Evolutionary conservation across 83 land plant species (phyloP).

Genomic region (Picea engelmannii): DNA sequence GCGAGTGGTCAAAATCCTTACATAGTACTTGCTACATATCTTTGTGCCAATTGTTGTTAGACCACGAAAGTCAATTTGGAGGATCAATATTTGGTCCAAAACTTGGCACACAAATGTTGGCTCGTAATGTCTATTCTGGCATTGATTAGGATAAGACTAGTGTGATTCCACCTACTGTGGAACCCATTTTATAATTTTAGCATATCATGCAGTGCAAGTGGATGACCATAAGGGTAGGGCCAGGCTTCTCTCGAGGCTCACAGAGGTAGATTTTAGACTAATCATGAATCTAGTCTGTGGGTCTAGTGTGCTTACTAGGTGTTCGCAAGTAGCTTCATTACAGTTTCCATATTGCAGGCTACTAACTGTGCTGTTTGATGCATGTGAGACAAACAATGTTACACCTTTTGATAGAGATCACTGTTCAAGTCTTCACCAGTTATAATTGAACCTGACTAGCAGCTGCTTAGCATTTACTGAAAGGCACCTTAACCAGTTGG

Average conservation of each 20-base stretch:
- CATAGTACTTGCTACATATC: too few relatives aligned
- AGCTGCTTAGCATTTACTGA: neutral
- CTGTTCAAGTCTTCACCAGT: constrained; percentile 1
- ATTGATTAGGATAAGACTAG: too few relatives aligned
- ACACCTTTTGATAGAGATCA: constrained; percentile 2
- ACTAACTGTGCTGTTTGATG: too few relatives aligned
- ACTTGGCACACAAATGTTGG: too few relatives aligned
- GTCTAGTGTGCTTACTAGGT: neutral
- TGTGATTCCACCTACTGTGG: neutral
- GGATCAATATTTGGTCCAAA: neutral
- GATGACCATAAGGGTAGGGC: neutral
- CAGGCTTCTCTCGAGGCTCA: neutral
- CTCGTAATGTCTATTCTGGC: too few relatives aligned
- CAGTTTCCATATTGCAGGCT: too few relatives aligned
- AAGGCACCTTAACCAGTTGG: neutral
- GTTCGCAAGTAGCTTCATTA: neutral
- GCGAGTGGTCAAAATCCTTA: too few relatives aligned
- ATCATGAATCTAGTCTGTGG: neutral
- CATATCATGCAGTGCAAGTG: neutral
- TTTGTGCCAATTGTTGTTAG: neutral
- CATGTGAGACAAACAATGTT: too few relatives aligned
- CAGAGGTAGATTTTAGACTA: neutral
- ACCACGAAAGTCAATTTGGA: neutral
- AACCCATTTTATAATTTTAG: neutral
- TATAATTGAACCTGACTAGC: neutral